Conservation (phyloP, 352 stramenopile species). For the Phytophthora citricola region DNA sequence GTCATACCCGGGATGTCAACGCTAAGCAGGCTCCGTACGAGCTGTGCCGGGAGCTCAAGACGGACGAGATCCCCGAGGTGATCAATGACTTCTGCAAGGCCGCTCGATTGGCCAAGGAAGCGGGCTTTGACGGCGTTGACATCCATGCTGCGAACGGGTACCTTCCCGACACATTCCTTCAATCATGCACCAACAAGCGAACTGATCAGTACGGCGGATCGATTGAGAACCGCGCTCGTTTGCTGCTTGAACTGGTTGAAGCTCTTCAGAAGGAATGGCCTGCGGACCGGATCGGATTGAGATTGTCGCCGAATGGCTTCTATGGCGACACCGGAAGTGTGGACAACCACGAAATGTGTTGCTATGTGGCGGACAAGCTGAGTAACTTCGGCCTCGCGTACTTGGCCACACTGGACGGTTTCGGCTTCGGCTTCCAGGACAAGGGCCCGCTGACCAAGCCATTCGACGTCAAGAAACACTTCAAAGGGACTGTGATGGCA, state of each 20-base stretch:
- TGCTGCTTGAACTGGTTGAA: conserved; percentile 75
- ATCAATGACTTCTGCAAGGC: conserved; percentile 75
- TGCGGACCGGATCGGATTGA: conserved; percentile 31
- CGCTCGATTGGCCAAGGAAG: conserved; percentile 64
- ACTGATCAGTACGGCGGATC: conserved; percentile 87
- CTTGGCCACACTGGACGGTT: conserved; percentile 45
- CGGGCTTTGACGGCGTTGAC: conserved; percentile 62
- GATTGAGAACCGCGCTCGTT: conserved; percentile 77
- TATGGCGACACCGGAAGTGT: conserved; percentile 38
- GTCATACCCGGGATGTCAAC: conserved; percentile 32
- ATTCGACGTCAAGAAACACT: conserved; percentile 45
- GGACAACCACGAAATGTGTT: conserved; percentile 57
- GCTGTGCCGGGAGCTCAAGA: conserved; percentile 58
- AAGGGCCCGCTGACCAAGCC: conserved; percentile 35
- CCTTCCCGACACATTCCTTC: conserved; percentile 89
- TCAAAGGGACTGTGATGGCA: conserved; percentile 36
- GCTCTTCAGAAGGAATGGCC: conserved; percentile 43
- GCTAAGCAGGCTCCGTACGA: conserved; percentile 39
- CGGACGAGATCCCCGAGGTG: conserved; percentile 68
- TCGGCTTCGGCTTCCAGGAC: conserved; percentile 50
- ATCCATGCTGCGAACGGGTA: conserved; percentile 92
- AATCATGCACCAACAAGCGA: conserved; percentile 69
- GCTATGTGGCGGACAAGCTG: conserved; percentile 39
- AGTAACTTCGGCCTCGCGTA: conserved; percentile 49
- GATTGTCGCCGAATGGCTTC: conserved; percentile 38